Evolutionary conservation across 441 rosid genomes (phyloP).

Genomic region (Mallotus repandus): DNA sequence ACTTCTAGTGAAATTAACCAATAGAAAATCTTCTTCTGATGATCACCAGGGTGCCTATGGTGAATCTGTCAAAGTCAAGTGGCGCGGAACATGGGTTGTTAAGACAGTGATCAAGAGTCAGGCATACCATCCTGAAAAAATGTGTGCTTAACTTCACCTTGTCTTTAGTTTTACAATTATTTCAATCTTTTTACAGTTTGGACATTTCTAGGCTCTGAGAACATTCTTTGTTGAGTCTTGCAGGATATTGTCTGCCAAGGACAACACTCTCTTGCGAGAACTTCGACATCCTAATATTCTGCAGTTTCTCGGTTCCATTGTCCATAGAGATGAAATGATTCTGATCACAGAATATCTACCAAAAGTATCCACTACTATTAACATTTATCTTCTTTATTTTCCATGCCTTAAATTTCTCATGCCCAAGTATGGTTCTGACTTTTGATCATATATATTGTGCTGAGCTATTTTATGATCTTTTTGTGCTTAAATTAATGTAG

Average conservation of each 20-base stretch:
- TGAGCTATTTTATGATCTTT: neutral
- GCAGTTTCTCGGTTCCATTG: conserved; percentile 69
- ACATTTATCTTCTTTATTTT: neutral
- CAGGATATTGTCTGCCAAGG: conserved; percentile 62
- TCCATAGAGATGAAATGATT: conserved; percentile 53
- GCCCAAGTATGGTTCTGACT: neutral
- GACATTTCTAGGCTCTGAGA: conserved; percentile 1
- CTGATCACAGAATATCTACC: conserved; percentile 56
- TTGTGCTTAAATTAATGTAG: conserved; percentile 24
- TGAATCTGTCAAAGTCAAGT: conserved; percentile 53
- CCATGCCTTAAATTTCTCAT: neutral
- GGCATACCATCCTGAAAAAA: conserved; percentile 39
- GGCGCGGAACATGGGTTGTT: conserved; percentile 72
- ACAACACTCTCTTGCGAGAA: conserved; percentile 46
- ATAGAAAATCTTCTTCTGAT: conserved; percentile 6
- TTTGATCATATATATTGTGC: no score
- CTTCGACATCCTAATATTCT: conserved; percentile 66
- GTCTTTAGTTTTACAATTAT: neutral
- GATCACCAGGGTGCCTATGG: conserved; percentile 47
- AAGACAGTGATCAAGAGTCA: conserved; percentile 54
- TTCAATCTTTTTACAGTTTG: neutral
- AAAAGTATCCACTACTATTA: conserved; percentile 29
- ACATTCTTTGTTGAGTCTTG: conserved; percentile 18
- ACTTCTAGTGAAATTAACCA: no score
- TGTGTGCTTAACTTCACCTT: conserved; percentile 25